Percentiles rank a stretch among this genome's conserved stretches.
phyloP scores from a whole-genome alignment of 1,284 basidiomycete genomes.

The Fomitopsis palustris region DNA sequence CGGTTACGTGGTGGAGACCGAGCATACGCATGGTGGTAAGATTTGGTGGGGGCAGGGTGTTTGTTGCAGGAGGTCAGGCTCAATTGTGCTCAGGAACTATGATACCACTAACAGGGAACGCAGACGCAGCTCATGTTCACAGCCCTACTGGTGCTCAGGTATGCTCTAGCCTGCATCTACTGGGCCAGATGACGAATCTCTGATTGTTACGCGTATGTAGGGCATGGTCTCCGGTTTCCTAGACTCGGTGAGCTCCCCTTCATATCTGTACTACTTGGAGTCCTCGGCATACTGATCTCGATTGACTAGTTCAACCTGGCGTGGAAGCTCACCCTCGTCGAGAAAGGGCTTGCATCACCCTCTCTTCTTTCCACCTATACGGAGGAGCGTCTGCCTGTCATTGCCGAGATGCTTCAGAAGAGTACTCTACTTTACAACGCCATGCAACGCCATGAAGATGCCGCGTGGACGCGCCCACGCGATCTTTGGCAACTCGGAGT shows the following conservation, averaged over 20 bases:
- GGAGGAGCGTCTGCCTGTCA: slow-evolving; percentile 25
- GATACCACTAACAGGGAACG: background rate
- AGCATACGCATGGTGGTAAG: slow-evolving; percentile 36
- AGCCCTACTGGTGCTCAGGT: slow-evolving; percentile 24
- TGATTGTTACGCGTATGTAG: background rate
- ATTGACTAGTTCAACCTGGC: slow-evolving; percentile 25
- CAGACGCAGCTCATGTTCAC: slow-evolving; percentile 25
- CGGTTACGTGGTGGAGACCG: slow-evolving; percentile 14
- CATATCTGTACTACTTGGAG: too few species aligned
- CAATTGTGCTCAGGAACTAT: slow-evolving; percentile 2
- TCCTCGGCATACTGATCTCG: background rate
- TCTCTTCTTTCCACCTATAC: slow-evolving; percentile 21
- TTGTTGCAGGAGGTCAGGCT: slow-evolving; percentile 31
- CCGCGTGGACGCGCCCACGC: slow-evolving; percentile 5
- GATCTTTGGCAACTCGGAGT: slow-evolving; percentile 38
- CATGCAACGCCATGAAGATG: background rate
- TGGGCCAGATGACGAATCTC: background rate
- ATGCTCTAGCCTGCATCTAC: slow-evolving; percentile 14
- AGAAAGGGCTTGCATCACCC: slow-evolving; percentile 19
- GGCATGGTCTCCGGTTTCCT: slow-evolving; percentile 6
- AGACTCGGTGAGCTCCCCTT: background rate
- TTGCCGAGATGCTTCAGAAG: slow-evolving; percentile 19
- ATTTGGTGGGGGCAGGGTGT: slow-evolving; percentile 31
- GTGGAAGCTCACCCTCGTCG: slow-evolving; percentile 20
- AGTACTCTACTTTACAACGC: slow-evolving; percentile 8